These are phyloP conservation scores for Fusarium sp. DNA, from an alignment of 2,329 filamentous ascomycete species.

Conservation along the genomic window DNA sequence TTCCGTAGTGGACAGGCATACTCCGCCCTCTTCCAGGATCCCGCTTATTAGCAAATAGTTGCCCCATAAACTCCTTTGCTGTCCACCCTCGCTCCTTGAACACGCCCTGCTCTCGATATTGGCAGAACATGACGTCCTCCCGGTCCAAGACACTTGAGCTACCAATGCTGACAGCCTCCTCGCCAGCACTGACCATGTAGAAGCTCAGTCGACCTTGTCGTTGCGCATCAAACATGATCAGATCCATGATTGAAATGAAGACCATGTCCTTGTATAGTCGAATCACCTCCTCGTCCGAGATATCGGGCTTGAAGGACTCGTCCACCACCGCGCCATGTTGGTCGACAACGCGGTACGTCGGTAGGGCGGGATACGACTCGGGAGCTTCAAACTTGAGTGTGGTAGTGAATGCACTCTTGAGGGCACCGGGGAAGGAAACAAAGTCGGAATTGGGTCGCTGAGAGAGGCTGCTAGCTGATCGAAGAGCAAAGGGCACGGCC, in stretches of 20 bases:
- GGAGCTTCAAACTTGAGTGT: constrained; percentile 79
- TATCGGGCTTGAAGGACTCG: constrained; percentile 70
- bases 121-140: constrained; percentile 90
- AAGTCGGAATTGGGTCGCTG: constrained; percentile 63
- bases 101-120: constrained; percentile 93
- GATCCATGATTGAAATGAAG: constrained; percentile 82
- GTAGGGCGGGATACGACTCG: constrained; percentile 74
- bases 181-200: constrained; percentile 95
- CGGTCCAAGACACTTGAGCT: constrained; percentile 82
- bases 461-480: constrained; percentile 59
- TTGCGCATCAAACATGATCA: constrained; percentile 98
- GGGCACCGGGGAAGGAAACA: constrained; percentile 87
- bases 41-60: constrained; percentile 86
- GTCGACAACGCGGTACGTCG: constrained; percentile 91
- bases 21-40: constrained; percentile 85
- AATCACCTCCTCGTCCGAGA: constrained; percentile 68
- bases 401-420: constrained; percentile 91
- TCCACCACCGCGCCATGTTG: constrained; percentile 87
- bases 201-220: constrained; percentile 92
- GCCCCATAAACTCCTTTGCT: constrained; percentile 90
- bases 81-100: constrained; percentile 89
- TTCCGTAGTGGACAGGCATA: constrained; percentile 98
- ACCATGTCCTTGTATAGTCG: constrained; percentile 72
- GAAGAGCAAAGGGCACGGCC: constrained; percentile 39
- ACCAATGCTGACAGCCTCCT: constrained; percentile 92